A percentile compares a stretch with the other conserved stretches of the same genome.
phyloP scores from a whole-genome alignment of 2,329 filamentous ascomycete genomes.

The Cadophora luteo-olivacea region DNA sequence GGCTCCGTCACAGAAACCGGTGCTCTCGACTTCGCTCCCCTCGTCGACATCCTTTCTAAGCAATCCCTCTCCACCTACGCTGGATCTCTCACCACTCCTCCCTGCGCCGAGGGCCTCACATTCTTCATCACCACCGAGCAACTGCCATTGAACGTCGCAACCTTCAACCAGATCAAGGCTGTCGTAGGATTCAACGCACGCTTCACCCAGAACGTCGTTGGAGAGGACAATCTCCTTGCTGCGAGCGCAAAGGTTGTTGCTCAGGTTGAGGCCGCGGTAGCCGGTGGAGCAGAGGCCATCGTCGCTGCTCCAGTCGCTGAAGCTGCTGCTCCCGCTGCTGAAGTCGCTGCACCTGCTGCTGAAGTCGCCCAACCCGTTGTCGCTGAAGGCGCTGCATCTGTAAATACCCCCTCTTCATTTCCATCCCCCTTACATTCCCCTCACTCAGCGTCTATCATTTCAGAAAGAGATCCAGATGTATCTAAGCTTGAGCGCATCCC shows the following conservation, averaged over 20 bases:
- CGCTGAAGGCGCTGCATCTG: background rate
- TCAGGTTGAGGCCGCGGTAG: background rate
- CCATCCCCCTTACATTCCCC: background rate
- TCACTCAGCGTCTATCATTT: background rate
- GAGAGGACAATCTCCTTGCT: slow-evolving; percentile 25
- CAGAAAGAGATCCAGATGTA: background rate
- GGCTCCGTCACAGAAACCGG: slow-evolving; percentile 30
- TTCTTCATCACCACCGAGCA: slow-evolving; percentile 59
- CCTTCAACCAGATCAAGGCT: slow-evolving; percentile 57
- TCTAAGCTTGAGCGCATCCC: background rate
- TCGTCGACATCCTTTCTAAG: slow-evolving; percentile 19
- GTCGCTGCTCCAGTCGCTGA: slow-evolving; percentile 10
- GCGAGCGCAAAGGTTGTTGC: background rate
- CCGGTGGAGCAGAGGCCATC: slow-evolving; percentile 1
- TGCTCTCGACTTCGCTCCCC: slow-evolving; percentile 24
- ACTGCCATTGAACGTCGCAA: slow-evolving; percentile 54
- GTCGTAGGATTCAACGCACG: slow-evolving; percentile 63
- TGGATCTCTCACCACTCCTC: slow-evolving; percentile 68
- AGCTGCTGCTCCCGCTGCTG: background rate
- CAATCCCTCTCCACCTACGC: slow-evolving; percentile 50
- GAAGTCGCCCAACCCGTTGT: background rate
- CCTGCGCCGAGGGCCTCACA: slow-evolving; percentile 62
- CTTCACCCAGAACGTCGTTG: slow-evolving; percentile 53
- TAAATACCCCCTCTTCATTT: slow-evolving; percentile 7
- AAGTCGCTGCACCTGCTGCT: background rate